A percentile compares a stretch with the other conserved stretches of the same genome.
Conservation (phyloP, 1,139 yeast genomes). For the Geotrichum cucujoidarum region DNA sequence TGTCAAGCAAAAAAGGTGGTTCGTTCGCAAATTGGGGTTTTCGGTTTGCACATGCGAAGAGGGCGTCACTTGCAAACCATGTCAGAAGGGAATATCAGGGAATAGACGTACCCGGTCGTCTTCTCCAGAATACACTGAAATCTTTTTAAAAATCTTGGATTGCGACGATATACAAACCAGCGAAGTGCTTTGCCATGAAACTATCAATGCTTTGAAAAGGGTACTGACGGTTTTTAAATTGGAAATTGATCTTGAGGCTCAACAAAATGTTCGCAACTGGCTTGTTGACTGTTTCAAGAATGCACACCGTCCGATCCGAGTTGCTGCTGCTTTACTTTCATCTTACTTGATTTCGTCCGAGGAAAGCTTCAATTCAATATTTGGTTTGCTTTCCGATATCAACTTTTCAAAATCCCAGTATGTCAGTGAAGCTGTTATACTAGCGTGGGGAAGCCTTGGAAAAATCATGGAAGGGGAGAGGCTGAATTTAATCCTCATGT, state of each 20-base stretch:
- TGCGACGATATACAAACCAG: slow-evolving; percentile 20
- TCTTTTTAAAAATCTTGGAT: slow-evolving; percentile 4
- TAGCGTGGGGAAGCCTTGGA: slow-evolving; percentile 59
- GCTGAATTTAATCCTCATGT: slow-evolving; percentile 55
- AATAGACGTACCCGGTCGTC: neutral
- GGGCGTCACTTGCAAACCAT: slow-evolving; percentile 2
- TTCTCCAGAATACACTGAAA: slow-evolving; percentile 1
- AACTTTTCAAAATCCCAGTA: slow-evolving; percentile 37
- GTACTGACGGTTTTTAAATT: slow-evolving; percentile 23
- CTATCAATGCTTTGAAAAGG: slow-evolving; percentile 22
- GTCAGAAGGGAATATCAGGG: slow-evolving; percentile 1
- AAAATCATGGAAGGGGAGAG: slow-evolving; percentile 56
- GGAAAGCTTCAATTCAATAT: slow-evolving; percentile 14
- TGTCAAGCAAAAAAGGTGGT: slow-evolving; percentile 13
- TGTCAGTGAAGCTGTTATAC: slow-evolving; percentile 58
- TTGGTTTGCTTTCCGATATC: slow-evolving; percentile 27
- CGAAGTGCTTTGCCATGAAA: slow-evolving; percentile 22
- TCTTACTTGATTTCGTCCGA: slow-evolving; percentile 20
- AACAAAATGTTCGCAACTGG: slow-evolving; percentile 30
- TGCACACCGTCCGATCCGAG: slow-evolving; percentile 28
- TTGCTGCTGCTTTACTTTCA: slow-evolving; percentile 27
- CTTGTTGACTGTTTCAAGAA: slow-evolving; percentile 28
- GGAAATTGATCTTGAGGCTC: slow-evolving; percentile 21
- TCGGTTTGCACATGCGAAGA: slow-evolving; percentile 13
- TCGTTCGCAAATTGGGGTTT: slow-evolving; percentile 12